phyloP scores from a whole-genome alignment of 2,329 filamentous ascomycete species.

The Stachybotrys elegans region DNA sequence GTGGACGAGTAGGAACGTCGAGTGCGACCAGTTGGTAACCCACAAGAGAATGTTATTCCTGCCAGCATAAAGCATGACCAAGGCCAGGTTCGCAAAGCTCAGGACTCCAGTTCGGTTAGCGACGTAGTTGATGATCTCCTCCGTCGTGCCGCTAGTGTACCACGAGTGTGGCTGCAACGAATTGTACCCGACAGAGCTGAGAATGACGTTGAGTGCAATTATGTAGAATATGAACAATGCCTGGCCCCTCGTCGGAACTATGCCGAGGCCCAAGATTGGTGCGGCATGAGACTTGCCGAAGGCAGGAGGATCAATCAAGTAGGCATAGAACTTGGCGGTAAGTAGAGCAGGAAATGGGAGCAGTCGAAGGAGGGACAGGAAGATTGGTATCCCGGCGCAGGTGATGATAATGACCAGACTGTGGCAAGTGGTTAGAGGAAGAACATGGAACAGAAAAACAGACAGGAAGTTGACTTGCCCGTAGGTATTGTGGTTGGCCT shows the following conservation, averaged over 20 bases:
- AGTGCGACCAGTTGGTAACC: constrained; percentile 43
- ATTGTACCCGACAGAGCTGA: constrained; percentile 23
- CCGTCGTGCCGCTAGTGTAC: constrained; percentile 11
- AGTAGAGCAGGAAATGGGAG: constrained; percentile 11
- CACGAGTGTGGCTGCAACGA: constrained; percentile 21
- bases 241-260: constrained; percentile 36
- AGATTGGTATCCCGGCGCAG: constrained; percentile 7
- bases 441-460: no score
- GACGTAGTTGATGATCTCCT: constrained; percentile 28
- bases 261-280: constrained; percentile 16
- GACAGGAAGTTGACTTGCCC: constrained; percentile 8
- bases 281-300: constrained; percentile 18
- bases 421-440: neutral
- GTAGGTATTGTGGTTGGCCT: constrained; percentile 7
- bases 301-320: constrained; percentile 21
- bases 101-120: constrained; percentile 35
- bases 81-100: constrained; percentile 32
- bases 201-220: constrained; percentile 29
- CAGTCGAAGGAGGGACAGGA: constrained; percentile 12
- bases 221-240: constrained; percentile 36
- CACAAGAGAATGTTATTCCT: constrained; percentile 44
- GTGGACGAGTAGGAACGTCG: constrained; percentile 43
- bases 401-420: constrained; percentile 3
- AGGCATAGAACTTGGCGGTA: constrained; percentile 17
- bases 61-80: constrained; percentile 37